A percentile compares a stretch with the other conserved stretches of the same genome.
Evolutionary conservation across 1,284 basidiomycete genomes (phyloP).

Genomic region (Tilletia horrida): DNA sequence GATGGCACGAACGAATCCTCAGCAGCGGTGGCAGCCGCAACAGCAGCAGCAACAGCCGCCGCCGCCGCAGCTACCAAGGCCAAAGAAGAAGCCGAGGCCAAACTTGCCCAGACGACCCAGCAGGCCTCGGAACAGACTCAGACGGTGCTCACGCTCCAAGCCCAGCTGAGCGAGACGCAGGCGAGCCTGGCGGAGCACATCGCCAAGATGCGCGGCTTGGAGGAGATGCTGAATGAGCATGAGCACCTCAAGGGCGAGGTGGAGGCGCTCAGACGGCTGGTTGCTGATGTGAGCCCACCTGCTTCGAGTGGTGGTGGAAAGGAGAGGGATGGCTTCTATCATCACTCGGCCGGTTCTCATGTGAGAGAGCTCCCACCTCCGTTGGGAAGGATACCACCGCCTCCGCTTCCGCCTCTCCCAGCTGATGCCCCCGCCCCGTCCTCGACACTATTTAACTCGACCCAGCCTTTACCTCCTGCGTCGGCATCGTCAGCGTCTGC

Average conservation of each 20-base stretch:
- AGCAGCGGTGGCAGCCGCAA: slow-evolving; percentile 20
- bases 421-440: slow-evolving; percentile 4
- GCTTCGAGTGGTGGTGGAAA: slow-evolving; percentile 20
- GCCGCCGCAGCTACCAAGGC: slow-evolving; percentile 15
- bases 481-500: not conserved
- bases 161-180: slow-evolving; percentile 82
- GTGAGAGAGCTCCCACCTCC: not conserved
- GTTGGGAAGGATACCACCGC: not conserved
- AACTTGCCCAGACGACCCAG: not conserved
- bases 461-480: not conserved
- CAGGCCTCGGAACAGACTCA: slow-evolving; percentile 3
- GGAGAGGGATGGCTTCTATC: slow-evolving; percentile 16
- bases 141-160: slow-evolving; percentile 64
- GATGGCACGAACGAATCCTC: slow-evolving; percentile 29
- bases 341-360: no score
- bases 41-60: slow-evolving; percentile 50
- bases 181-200: slow-evolving; percentile 72
- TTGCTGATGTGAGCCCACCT: slow-evolving; percentile 49
- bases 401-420: not conserved
- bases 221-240: slow-evolving; percentile 75
- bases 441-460: not conserved
- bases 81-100: slow-evolving; percentile 12
- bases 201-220: slow-evolving; percentile 79
- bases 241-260: slow-evolving; percentile 81
- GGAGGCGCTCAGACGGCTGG: slow-evolving; percentile 56